A percentile compares a stretch with the other conserved stretches of the same genome.
Conservation (phyloP, 441 rosid genomes). For the Breynia disticha region DNA sequence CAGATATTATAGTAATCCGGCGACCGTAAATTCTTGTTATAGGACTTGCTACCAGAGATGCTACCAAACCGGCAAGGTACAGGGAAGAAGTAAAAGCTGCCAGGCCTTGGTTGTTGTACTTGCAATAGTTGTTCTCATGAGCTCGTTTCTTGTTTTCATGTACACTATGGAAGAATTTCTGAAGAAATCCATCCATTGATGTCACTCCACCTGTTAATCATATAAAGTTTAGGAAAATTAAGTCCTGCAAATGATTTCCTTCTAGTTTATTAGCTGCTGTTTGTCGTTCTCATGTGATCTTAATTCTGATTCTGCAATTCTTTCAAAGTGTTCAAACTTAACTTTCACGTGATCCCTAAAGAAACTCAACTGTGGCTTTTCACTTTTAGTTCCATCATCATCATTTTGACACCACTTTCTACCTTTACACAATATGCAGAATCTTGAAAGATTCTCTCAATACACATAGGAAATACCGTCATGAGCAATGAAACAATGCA, state of each 20-base stretch:
- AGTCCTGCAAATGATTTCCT: no score
- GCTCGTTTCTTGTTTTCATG: slow-evolving; percentile 54
- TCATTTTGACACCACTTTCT: neutral
- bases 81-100: slow-evolving; percentile 88
- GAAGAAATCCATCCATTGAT: slow-evolving; percentile 76
- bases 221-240: neutral
- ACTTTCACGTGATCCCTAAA: neutral
- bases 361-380: neutral
- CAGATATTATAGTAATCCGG: slow-evolving; percentile 63
- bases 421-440: neutral
- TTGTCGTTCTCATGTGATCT: no score
- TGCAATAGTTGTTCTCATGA: slow-evolving; percentile 89
- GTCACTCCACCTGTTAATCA: slow-evolving; percentile 71
- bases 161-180: slow-evolving; percentile 54
- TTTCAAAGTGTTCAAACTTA: neutral
- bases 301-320: slow-evolving; percentile 9
- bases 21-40: slow-evolving; percentile 71
- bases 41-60: slow-evolving; percentile 73
- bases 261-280: no score
- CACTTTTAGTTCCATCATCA: neutral
- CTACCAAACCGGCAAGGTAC: slow-evolving; percentile 75
- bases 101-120: slow-evolving; percentile 64
- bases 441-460: slow-evolving; percentile 10
- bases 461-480: slow-evolving; percentile 1
- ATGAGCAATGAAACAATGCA: neutral